phyloP scores from a whole-genome alignment of 169 alveolate genomes.

The Plasmodium yoelii region DNA sequence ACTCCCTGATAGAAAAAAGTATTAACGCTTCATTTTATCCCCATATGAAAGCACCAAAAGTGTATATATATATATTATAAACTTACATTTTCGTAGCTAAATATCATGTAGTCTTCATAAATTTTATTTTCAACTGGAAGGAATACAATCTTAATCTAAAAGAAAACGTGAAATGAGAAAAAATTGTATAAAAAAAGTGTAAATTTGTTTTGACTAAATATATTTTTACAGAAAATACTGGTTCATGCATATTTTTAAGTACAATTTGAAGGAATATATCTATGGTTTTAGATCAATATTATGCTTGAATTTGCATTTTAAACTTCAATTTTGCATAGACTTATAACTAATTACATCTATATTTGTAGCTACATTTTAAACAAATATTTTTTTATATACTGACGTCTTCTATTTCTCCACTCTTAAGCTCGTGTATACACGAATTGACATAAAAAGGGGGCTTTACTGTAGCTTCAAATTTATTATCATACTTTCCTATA shows the following conservation, averaged over 20 bases:
- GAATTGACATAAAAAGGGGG: conserved; percentile 69
- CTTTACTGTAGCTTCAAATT: conserved; percentile 38
- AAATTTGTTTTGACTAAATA: too few relatives aligned
- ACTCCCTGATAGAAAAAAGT: conserved; percentile 40
- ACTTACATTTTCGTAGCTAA: conserved; percentile 65
- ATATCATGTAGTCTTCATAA: conserved; percentile 63
- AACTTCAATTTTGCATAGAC: too few relatives aligned
- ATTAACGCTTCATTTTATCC: background rate
- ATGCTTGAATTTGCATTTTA: too few relatives aligned
- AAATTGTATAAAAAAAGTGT: too few relatives aligned
- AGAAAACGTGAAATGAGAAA: background rate
- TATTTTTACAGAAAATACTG: too few relatives aligned
- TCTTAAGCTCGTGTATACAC: conserved; percentile 36
- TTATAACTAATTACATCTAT: too few relatives aligned
- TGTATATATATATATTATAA: conserved; percentile 2
- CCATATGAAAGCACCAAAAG: background rate
- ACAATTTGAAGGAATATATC: too few relatives aligned
- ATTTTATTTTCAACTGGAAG: conserved; percentile 35
- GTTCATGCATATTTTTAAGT: too few relatives aligned
- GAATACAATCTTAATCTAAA: conserved; percentile 34
- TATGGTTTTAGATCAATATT: too few relatives aligned
- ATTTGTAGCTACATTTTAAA: too few relatives aligned
- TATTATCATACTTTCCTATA: conserved; percentile 69
- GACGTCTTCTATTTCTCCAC: conserved; percentile 58
- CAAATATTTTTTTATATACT: conserved; percentile 2